Base-by-base conservation (phyloP, 2,329 filamentous ascomycete species). In the Cladophialophora chaetospira region DNA sequence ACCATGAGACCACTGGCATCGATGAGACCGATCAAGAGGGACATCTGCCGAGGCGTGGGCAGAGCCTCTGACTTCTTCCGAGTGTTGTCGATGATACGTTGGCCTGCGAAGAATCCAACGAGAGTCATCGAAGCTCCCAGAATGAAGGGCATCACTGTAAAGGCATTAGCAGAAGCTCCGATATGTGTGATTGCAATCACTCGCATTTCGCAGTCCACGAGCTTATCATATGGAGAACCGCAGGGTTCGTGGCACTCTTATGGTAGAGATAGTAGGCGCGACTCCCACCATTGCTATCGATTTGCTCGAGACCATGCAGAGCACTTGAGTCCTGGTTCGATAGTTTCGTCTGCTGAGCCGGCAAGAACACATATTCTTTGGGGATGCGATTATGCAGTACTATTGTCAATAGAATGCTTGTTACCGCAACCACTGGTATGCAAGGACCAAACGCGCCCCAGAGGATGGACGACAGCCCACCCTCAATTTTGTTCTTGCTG, bases 111-210 rank as follows among this genome's bases (percentile, higher is more conserved):
- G 25, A 62, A 62, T n/a, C 53, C 57, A 3, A 62, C 50, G 17
- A 62, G 43, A 36, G 60, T 52, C 61, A 63, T 63, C 11, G 47
- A 51, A 6, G 47, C 53, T 13, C 58, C 48, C 15, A 59, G 59
- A 25, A 63, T 48, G 31, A 60, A 63, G 1, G 61, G 61, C 11
- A 63, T 62, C n/a, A 63, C 25, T n/a, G n/a, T n/a, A n/a, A n/a
- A n/a, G n/a, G n/a, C n/a, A n/a, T n/a, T n/a, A n/a, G n/a, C n/a
- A n/a, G n/a, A n/a, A n/a, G n/a, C n/a, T n/a, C n/a, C n/a, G n/a
- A n/a, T n/a, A n/a, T n/a, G n/a, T n/a, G n/a, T n/a, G n/a, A n/a
- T n/a, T n/a, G n/a, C n/a, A n/a, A n/a, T n/a, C n/a, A n/a, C n/a
- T n/a, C n/a, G n/a, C n/a, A n/a, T 28, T 63, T 63, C 25, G 46